Evolutionary conservation across 208 protist species (phyloP).

Genomic region (Phytomonas sp.): DNA sequence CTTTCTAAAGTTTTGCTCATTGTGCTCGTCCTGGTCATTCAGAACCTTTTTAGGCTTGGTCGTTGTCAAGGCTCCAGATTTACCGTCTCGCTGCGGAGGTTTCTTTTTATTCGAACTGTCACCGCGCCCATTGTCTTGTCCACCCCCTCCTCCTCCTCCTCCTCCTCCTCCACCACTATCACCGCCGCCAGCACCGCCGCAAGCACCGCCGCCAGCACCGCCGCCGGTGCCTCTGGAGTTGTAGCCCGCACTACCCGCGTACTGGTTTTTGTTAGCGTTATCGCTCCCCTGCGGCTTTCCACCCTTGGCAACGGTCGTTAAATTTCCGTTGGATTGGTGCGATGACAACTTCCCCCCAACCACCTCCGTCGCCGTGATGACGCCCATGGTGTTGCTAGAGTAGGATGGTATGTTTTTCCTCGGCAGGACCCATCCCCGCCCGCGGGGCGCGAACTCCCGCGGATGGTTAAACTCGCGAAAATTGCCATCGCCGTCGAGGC

Average conservation of each 20-base stretch:
- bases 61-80: conserved; percentile 13
- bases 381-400: not conserved
- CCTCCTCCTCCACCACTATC: conserved; percentile 8
- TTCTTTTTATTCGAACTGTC: conserved; percentile 7
- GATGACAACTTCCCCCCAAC: conserved; percentile 1
- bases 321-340: not conserved
- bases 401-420: not conserved
- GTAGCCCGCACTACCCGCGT: not conserved
- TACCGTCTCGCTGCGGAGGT: not conserved
- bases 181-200: conserved; percentile 20
- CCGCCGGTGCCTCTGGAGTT: not conserved
- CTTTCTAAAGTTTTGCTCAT: conserved; percentile 56
- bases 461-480: not conserved
- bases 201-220: conserved; percentile 18
- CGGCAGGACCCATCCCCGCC: not conserved
- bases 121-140: conserved; percentile 17
- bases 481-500: not conserved
- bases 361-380: not conserved
- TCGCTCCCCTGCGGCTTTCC: not conserved
- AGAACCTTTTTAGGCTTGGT: conserved; percentile 11
- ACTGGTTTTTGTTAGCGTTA: no score
- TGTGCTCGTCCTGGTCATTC: conserved; percentile 59
- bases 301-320: not conserved
- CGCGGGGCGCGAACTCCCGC: not conserved
- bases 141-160: conserved; percentile 17